Evolutionary conservation across 2,329 filamentous ascomycete genomes (phyloP).

Genomic region (Onygenales sp.): DNA sequence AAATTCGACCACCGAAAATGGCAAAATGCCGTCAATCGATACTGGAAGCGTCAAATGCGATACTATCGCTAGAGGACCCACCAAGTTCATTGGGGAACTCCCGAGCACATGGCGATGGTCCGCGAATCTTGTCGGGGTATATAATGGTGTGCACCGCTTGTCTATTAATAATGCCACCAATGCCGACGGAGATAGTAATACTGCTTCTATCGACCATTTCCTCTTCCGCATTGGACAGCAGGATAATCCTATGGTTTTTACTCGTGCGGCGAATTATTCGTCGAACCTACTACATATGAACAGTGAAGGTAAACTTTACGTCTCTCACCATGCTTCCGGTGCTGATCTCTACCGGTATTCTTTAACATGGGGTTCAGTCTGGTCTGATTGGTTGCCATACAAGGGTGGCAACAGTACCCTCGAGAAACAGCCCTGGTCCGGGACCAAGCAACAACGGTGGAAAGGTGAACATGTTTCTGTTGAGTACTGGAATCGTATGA

Average conservation of each 20-base stretch:
- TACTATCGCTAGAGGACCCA: slow-evolving; percentile 24
- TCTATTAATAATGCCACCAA: slow-evolving; percentile 47
- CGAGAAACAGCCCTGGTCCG: slow-evolving; percentile 44
- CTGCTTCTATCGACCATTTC: slow-evolving; percentile 49
- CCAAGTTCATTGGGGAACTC: slow-evolving; percentile 41
- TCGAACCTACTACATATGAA: slow-evolving; percentile 37
- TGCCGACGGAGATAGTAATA: slow-evolving; percentile 25
- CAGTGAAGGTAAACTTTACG: slow-evolving; percentile 34
- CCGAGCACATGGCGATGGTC: slow-evolving; percentile 46
- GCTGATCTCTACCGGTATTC: slow-evolving; percentile 56
- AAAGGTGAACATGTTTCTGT: slow-evolving; percentile 52
- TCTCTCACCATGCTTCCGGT: slow-evolving; percentile 52
- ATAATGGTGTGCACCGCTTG: slow-evolving; percentile 52
- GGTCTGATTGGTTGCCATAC: slow-evolving; percentile 51
- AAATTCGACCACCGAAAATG: slow-evolving; percentile 44
- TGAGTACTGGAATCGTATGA: slow-evolving; percentile 53
- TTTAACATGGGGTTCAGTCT: slow-evolving; percentile 51
- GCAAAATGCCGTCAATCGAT: slow-evolving; percentile 36
- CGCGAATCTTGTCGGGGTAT: slow-evolving; percentile 45
- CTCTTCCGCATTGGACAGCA: slow-evolving; percentile 47
- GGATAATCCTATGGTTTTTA: slow-evolving; percentile 49
- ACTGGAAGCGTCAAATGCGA: slow-evolving; percentile 37
- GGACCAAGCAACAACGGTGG: slow-evolving; percentile 51
- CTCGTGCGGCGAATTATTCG: slow-evolving; percentile 45
- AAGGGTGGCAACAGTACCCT: slow-evolving; percentile 42